Evolutionary conservation across 2,329 filamentous ascomycete species (phyloP).

Genomic region (Cladosporium sp.): DNA sequence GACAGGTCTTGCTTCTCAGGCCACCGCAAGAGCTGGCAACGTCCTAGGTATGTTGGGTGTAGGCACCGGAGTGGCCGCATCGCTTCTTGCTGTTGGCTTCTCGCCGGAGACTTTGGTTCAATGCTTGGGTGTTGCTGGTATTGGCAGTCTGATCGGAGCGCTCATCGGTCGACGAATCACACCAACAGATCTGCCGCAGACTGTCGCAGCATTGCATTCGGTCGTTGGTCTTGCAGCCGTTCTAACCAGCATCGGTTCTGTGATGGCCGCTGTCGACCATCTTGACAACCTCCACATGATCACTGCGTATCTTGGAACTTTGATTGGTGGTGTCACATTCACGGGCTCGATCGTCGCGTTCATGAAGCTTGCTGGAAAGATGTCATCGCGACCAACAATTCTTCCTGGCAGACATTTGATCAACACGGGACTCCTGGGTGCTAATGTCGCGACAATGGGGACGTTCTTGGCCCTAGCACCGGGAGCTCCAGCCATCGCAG

Average conservation of each 20-base stretch:
- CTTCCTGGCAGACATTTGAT: conserved; percentile 71
- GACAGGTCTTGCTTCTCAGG: conserved; percentile 74
- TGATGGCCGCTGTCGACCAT: conserved; percentile 64
- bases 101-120: conserved; percentile 73
- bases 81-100: conserved; percentile 76
- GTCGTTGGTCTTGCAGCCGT: conserved; percentile 87
- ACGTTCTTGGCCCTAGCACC: conserved; percentile 79
- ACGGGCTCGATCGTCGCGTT: conserved; percentile 89
- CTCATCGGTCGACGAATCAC: conserved; percentile 83
- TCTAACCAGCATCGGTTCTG: conserved; percentile 80
- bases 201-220: conserved; percentile 82
- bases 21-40: conserved; percentile 80
- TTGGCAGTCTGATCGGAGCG: conserved; percentile 66
- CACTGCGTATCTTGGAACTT: conserved; percentile 77
- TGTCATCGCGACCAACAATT: conserved; percentile 71
- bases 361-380: conserved; percentile 75
- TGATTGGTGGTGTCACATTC: conserved; percentile 81
- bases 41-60: conserved; percentile 84
- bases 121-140: conserved; percentile 69
- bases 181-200: conserved; percentile 82
- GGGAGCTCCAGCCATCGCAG: conserved; percentile 72
- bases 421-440: conserved; percentile 69
- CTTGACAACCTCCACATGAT: conserved; percentile 77
- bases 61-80: conserved; percentile 75
- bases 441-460: conserved; percentile 78